phyloP scores from a whole-genome alignment of 108 stramenopile genomes.

The Aureococcus anophagefferens region DNA sequence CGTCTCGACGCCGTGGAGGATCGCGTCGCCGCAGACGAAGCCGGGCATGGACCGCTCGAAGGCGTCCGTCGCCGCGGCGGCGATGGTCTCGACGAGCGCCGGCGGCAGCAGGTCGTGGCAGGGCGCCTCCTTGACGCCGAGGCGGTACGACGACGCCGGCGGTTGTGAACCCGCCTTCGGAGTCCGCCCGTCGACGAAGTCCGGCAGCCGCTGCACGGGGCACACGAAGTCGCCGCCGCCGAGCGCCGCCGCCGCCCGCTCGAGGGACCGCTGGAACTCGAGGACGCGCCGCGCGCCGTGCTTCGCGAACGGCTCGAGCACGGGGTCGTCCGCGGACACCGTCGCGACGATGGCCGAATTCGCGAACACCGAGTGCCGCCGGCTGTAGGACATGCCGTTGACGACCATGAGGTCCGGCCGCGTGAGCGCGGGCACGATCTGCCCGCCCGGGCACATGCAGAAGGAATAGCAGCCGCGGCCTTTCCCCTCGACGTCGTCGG shows the following conservation, averaged over 20 bases:
- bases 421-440: constrained; percentile 82
- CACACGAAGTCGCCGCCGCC: constrained; percentile 68
- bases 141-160: constrained; percentile 76
- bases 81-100: constrained; percentile 52
- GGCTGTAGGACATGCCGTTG: constrained; percentile 90
- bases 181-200: constrained; percentile 45
- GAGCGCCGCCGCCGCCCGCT: constrained; percentile 60
- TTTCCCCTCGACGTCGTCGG: constrained; percentile 54
- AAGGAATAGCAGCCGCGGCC: constrained; percentile 62
- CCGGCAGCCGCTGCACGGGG: constrained; percentile 81
- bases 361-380: constrained; percentile 73
- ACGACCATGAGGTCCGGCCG: constrained; percentile 71
- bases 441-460: constrained; percentile 73
- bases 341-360: constrained; percentile 87
- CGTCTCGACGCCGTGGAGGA: constrained; percentile 88
- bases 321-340: constrained; percentile 34
- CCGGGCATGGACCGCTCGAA: constrained; percentile 74
- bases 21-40: constrained; percentile 58
- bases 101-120: constrained; percentile 77
- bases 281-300: neutral
- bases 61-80: constrained; percentile 51
- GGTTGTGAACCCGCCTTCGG: constrained; percentile 25
- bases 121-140: constrained; percentile 68
- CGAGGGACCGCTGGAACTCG: constrained; percentile 60
- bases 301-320: no score